A percentile compares a stretch with the other conserved stretches of the same genome.
Evolutionary conservation across 495 filamentous ascomycete genomes (phyloP).

Genomic region (Annulohypoxylon bovei): DNA sequence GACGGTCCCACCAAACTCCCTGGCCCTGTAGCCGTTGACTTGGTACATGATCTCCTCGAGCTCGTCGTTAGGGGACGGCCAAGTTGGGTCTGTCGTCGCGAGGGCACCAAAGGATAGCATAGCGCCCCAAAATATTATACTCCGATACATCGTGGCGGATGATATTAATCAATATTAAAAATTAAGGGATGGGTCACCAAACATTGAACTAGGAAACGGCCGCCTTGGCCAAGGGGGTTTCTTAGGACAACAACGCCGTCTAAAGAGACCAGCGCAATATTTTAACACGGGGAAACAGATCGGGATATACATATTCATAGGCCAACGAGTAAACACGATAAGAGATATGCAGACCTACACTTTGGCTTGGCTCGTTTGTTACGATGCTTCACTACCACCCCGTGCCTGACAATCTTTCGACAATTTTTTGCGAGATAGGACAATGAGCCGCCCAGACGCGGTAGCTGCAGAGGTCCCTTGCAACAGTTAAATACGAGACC

Average conservation of each 20-base stretch:
- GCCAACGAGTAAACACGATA: conserved; percentile 2
- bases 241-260: background rate
- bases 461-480: conserved; percentile 33
- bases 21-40: conserved; percentile 61
- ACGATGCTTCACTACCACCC: conserved; percentile 5
- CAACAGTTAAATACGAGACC: conserved; percentile 37
- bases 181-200: conserved; percentile 11
- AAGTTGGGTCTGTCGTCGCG: conserved; percentile 61
- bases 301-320: background rate
- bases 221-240: background rate
- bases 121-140: conserved; percentile 17
- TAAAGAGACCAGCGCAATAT: background rate
- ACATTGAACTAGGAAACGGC: background rate
- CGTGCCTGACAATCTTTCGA: conserved; percentile 26
- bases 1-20: conserved; percentile 65
- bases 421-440: conserved; percentile 35
- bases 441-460: conserved; percentile 25
- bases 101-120: conserved; percentile 28
- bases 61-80: conserved; percentile 68
- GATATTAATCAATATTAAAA: conserved; percentile 20
- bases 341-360: conserved; percentile 11
- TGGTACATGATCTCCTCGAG: conserved; percentile 71
- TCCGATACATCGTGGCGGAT: conserved; percentile 25
- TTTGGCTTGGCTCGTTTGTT: background rate
- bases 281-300: background rate